These are phyloP conservation scores for Hydnum rufescens DNA, from an alignment of 768 basidiomycete genomes.

Conservation along the genomic window DNA sequence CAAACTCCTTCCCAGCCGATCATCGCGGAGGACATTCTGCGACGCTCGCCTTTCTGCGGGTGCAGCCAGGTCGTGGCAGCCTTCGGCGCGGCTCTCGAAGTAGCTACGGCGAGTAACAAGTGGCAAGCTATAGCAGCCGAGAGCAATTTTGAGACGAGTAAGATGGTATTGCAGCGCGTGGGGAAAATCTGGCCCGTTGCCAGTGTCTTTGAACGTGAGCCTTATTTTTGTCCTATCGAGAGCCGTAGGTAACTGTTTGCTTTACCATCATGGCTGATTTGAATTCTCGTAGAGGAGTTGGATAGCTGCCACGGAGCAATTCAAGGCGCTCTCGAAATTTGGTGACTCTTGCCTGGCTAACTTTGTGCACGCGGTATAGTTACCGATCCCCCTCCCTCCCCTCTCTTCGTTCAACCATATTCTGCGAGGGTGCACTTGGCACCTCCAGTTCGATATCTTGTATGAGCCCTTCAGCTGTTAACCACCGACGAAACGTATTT, in stretches of 20 bases:
- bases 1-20: neutral
- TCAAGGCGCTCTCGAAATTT: neutral
- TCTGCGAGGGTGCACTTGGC: too few species aligned
- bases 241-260: neutral
- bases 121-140: conserved; percentile 4
- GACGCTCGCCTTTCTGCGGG: conserved; percentile 3
- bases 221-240: neutral
- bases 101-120: conserved; percentile 1
- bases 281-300: neutral
- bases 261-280: neutral
- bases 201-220: neutral
- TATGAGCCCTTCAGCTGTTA: too few species aligned
- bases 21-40: neutral
- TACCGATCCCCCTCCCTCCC: too few species aligned
- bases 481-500: too few species aligned
- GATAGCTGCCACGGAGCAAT: conserved; percentile 1
- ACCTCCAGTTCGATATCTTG: too few species aligned
- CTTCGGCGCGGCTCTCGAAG: conserved; percentile 1
- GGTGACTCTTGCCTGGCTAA: too few species aligned
- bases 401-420: too few species aligned
- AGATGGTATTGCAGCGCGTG: neutral
- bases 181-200: conserved; percentile 1
- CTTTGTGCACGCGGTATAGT: too few species aligned
- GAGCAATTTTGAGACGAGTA: conserved; percentile 2
- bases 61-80: conserved; percentile 2